Base-by-base conservation (phyloP, 345 rosid species). In the Arabidopsis suecica region DNA sequence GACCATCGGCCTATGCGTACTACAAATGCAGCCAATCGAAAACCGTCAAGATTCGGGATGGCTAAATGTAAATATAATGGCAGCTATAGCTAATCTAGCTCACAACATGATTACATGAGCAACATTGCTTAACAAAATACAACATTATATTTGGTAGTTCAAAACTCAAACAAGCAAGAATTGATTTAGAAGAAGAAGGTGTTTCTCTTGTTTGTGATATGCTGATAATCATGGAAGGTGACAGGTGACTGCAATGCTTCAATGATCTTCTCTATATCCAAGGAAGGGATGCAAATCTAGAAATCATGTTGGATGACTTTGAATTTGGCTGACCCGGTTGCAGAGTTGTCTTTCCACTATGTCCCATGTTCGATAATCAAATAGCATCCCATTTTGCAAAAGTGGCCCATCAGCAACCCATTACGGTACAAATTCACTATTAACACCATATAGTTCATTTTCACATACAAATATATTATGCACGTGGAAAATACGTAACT, bases 401-500 rank as follows among this genome's bases (percentile, higher is more conserved):
- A 3, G 18, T 48, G 5, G 25, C 11, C 11, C 11, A 16, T 9
- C 22, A 47, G 50, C 9, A 47, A 47, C 9, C 10, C 47, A 12
- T 4, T 12, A 41, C 13, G 44, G 13, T 9, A 40, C n/a, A 47
- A 47, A 6, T 47, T 47, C 50, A 47, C 50, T 47, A n/a, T 2
- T 47, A 7, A 47, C 22, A 47, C 9, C 9, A 18, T 18, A 25
- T 48, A 18, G 53, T 48, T 7, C 22, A 47, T 48, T 16, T 48
- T 18, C 25, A 51, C 25, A 22, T 22, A 37, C 0, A 54, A 25
- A 10, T 1, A 47, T 45, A 5, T 34, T 14, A 61, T 10, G 68
- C 60, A 71, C 67, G 75, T 59, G 56, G 2, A 34, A 34, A 71
- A 59, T 48, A 71, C 38, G 48, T 49, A 61, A 10, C 4, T 22